Percentiles rank a stretch among this genome's conserved stretches.
Conservation (phyloP, 2,329 filamentous ascomycete species). For the Colletotrichum shisoi region DNA sequence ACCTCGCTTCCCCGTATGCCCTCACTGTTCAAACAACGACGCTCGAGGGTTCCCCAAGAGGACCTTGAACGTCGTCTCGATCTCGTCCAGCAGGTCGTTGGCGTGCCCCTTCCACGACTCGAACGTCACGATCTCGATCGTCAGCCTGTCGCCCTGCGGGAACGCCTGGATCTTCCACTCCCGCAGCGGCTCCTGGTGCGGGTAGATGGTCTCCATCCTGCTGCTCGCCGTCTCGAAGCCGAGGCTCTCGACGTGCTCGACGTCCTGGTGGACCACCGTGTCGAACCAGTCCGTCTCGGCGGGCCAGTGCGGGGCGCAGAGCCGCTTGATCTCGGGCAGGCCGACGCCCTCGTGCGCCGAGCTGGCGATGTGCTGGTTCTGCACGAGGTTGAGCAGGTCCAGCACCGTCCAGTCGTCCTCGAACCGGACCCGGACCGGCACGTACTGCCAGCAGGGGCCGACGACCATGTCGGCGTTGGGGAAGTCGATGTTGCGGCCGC, state of each 20-base stretch:
- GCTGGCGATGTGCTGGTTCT: slow-evolving; percentile 65
- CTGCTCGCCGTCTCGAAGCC: slow-evolving; percentile 48
- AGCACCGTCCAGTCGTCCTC: slow-evolving; percentile 58
- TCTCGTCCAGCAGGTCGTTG: slow-evolving; percentile 58
- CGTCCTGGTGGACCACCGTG: slow-evolving; percentile 66
- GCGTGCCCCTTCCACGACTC: slow-evolving; percentile 63
- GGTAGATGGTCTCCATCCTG: slow-evolving; percentile 66
- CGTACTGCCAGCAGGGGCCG: slow-evolving; percentile 73
- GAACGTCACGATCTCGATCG: slow-evolving; percentile 68
- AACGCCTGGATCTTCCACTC: slow-evolving; percentile 71
- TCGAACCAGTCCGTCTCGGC: slow-evolving; percentile 57
- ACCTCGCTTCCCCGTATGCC: not conserved
- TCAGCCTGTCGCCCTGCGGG: slow-evolving; percentile 59
- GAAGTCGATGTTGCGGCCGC: slow-evolving; percentile 67
- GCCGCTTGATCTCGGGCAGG: slow-evolving; percentile 60
- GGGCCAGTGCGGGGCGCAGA: slow-evolving; percentile 56
- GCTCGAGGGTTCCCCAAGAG: slow-evolving; percentile 51
- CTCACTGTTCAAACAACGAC: slow-evolving; percentile 43
- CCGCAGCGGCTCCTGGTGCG: slow-evolving; percentile 63
- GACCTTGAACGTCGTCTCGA: slow-evolving; percentile 53
- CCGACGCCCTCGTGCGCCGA: slow-evolving; percentile 64
- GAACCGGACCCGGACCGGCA: slow-evolving; percentile 69
- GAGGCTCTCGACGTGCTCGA: slow-evolving; percentile 67
- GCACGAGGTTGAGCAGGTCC: slow-evolving; percentile 62
- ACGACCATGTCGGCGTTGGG: slow-evolving; percentile 64